Base-by-base conservation (phyloP, 23 red algal species). In the Gracilaria vermiculophylla region DNA sequence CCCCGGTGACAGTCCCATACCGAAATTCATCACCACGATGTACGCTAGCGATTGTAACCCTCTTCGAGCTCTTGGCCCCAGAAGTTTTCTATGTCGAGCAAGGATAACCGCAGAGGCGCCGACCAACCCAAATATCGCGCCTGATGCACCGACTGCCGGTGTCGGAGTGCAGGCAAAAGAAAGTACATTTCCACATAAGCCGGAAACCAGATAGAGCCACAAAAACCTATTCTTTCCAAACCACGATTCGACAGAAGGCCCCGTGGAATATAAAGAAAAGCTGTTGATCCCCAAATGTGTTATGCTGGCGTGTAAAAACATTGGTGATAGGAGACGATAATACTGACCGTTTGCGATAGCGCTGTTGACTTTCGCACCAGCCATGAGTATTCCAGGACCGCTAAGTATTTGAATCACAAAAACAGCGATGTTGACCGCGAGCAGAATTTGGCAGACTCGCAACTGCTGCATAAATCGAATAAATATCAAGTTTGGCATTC, bases 41-140 rank as follows among this genome's bases (percentile, higher is more conserved):
- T 91, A 92, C 4, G 73, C 84, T 24, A 95, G 53, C 19, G 73
- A 83, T 31, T 78, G 72, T n/a, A 98, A 54, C 20, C 80, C 77
- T 19, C 48, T 75, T 40, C 85, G 75, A 24, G 78, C 55, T 24
- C 82, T 53, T 62, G 79, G 89, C 35, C 83, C 87, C 45, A 87
- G 71, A 23, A 91, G 70, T 33, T 81, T 51, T 9, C 57, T 55
- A 33, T 94, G 86, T 34, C 75, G 67, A 40, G 65, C 80, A 49
- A 94, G 69, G n/a, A 92, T 89, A 53, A 94, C 87, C 1, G 73
- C 87, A 21, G 94, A 73, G 10, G 88, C 96, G 25, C 96, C 96
- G 10, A 98, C 82, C 31, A 98, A 80, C 31, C 96, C 96, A 74
- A 98, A 98, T 7, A 98, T 93, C 15, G 96, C 96, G 24, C 96